A percentile compares a stretch with the other conserved stretches of the same genome.
Conservation (phyloP, 352 stramenopile genomes). For the Globisporangium viniferum region DNA sequence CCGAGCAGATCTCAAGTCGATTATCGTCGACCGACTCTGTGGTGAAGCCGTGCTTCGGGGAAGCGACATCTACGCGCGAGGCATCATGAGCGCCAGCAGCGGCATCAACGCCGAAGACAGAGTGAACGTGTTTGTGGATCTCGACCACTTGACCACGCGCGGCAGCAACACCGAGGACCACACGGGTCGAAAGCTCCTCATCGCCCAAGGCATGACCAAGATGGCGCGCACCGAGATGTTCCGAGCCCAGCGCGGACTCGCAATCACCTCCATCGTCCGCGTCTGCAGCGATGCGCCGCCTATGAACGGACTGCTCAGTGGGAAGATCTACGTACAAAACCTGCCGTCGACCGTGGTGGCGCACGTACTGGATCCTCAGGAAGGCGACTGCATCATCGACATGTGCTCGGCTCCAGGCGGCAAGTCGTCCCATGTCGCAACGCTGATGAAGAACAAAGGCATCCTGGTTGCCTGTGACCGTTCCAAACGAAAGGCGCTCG, state of each 20-base stretch:
- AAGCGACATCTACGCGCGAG: conserved; percentile 91
- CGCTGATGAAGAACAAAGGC: conserved; percentile 88
- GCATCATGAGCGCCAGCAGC: conserved; percentile 88
- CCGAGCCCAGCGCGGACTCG: conserved; percentile 56
- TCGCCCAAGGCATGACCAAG: conserved; percentile 60
- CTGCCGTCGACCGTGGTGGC: conserved; percentile 91
- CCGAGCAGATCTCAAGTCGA: conserved; percentile 35
- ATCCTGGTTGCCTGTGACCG: conserved; percentile 87
- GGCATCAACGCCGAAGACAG: conserved; percentile 73
- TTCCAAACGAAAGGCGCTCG: conserved; percentile 86
- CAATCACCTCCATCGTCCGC: conserved; percentile 57
- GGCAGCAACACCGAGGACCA: conserved; percentile 71
- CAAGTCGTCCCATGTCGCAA: conserved; percentile 92
- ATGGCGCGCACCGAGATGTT: conserved; percentile 85
- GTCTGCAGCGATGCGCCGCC: conserved; percentile 83
- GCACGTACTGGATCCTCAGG: conserved; percentile 82
- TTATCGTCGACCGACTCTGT: conserved; percentile 91
- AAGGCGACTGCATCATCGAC: conserved; percentile 88
- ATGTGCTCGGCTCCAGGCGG: conserved; percentile 93
- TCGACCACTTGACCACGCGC: conserved; percentile 77
- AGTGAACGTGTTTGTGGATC: conserved; percentile 85
- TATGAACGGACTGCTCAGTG: conserved; percentile 81
- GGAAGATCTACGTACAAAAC: conserved; percentile 92
- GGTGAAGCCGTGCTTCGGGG: conserved; percentile 92
- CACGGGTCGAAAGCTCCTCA: conserved; percentile 74